Evolutionary conservation across 140 eudicot genomes (phyloP).

Genomic region (Oenanthe javanica): DNA sequence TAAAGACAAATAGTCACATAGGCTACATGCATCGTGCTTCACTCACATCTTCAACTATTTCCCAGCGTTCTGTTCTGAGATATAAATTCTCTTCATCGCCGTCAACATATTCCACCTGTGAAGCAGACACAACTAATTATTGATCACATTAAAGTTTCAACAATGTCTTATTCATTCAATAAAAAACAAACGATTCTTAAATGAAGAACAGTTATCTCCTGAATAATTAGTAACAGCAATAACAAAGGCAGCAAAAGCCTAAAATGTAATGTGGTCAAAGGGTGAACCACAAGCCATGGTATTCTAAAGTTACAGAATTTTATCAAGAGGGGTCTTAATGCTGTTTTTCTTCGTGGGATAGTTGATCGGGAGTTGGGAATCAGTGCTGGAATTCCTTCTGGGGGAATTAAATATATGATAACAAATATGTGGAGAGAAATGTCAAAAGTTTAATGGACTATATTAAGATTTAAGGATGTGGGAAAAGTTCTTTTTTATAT

Average conservation of each 20-base stretch:
- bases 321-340: background rate
- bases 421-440: background rate
- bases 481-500: background rate
- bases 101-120: conserved; percentile 27
- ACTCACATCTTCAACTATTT: conserved; percentile 21
- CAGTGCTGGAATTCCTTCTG: background rate
- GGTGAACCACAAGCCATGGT: background rate
- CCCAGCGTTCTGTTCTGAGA: conserved; percentile 21
- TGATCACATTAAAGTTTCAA: background rate
- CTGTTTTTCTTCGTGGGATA: background rate
- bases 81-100: conserved; percentile 22
- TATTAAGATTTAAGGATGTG: background rate
- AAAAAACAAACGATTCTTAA: background rate
- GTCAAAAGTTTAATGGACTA: background rate
- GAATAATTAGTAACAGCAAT: background rate
- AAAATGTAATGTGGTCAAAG: background rate
- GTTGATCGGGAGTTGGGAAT: background rate
- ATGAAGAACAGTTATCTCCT: background rate
- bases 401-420: background rate
- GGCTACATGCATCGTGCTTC: conserved; percentile 8
- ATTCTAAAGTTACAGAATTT: background rate
- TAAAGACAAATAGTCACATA: background rate
- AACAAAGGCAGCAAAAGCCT: background rate
- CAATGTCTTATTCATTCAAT: too few relatives aligned
- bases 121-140: conserved; percentile 4